A percentile compares a stretch with the other conserved stretches of the same genome.
phyloP scores from a whole-genome alignment of 257 asterid species.

The Primulina tabacum region DNA sequence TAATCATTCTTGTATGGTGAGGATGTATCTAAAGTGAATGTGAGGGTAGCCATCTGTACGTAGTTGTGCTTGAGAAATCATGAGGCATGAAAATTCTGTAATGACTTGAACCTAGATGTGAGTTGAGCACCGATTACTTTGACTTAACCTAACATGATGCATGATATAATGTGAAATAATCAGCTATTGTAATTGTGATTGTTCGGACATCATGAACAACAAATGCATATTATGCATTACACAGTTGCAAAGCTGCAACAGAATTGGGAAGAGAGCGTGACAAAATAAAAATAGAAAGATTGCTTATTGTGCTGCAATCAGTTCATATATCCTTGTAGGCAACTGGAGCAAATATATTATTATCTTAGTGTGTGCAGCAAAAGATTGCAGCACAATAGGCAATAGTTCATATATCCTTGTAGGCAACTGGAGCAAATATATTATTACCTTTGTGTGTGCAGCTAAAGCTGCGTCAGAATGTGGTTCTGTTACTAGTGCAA shows the following conservation, averaged over 20 bases:
- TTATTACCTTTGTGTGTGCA: slow-evolving; percentile 33
- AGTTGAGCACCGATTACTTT: not conserved
- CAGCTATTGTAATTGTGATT: not conserved
- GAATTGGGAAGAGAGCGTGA: not conserved
- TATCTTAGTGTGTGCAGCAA: slow-evolving; percentile 35
- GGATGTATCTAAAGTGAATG: not conserved
- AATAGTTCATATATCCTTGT: not conserved
- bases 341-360: slow-evolving; percentile 16
- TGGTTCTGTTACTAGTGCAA: slow-evolving; percentile 49
- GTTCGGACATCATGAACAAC: not conserved
- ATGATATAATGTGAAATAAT: not conserved
- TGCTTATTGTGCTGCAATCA: not conserved
- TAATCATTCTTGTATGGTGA: no score
- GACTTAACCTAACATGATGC: not conserved
- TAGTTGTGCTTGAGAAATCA: not conserved
- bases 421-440: slow-evolving; percentile 14
- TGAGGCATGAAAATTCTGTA: not conserved
- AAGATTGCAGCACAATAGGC: not conserved
- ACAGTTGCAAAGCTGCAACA: not conserved
- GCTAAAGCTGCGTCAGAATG: slow-evolving; percentile 23
- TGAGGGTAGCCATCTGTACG: not conserved
- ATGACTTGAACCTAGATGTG: not conserved
- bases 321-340: not conserved
- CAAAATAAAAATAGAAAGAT: not conserved
- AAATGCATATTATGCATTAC: not conserved